Conservation (phyloP, 805 yeast genomes). For the Metschnikowia shivogae region DNA sequence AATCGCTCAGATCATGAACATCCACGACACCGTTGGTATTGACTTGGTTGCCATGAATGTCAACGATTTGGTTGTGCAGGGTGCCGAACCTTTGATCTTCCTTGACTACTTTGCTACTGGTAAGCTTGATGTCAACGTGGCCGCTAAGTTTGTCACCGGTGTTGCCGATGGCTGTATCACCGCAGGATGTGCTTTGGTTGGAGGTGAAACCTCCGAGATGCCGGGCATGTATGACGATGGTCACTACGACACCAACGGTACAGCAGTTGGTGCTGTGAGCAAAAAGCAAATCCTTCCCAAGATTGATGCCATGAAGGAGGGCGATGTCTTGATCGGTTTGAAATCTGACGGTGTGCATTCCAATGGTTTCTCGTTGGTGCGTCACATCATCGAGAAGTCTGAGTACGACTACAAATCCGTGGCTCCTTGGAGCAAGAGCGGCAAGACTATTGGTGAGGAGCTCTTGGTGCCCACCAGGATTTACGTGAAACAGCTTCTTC, state of each 20-base stretch:
- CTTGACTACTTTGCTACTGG: constrained; percentile 97
- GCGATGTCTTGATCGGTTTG: constrained; percentile 82
- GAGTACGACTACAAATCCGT: constrained; percentile 65
- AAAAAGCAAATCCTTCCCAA: constrained; percentile 73
- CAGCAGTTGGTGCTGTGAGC: constrained; percentile 94
- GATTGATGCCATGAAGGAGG: constrained; percentile 60
- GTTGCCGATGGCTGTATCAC: constrained; percentile 94
- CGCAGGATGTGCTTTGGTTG: constrained; percentile 96
- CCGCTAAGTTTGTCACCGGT: constrained; percentile 87
- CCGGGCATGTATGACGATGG: constrained; percentile 97
- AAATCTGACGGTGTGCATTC: constrained; percentile 94
- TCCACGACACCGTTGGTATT: constrained; percentile 97
- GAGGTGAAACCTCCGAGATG: constrained; percentile 99
- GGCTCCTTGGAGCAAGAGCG: constrained; percentile 78
- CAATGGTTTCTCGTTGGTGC: constrained; percentile 90
- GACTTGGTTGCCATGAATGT: constrained; percentile 99
- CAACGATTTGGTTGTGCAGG: constrained; percentile 95
- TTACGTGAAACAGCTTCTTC: constrained; percentile 86
- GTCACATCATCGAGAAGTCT: constrained; percentile 80
- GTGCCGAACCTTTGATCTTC: constrained; percentile 96
- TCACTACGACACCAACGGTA: constrained; percentile 97
- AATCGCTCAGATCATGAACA: constrained; percentile 84
- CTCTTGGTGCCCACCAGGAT: constrained; percentile 87
- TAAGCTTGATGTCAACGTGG: constrained; percentile 75
- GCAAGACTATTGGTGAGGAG: constrained; percentile 77